Percentiles rank a stretch among this genome's conserved stretches.
Conservation (phyloP, 75 land plant species). For the Selaginella tamariscina region DNA sequence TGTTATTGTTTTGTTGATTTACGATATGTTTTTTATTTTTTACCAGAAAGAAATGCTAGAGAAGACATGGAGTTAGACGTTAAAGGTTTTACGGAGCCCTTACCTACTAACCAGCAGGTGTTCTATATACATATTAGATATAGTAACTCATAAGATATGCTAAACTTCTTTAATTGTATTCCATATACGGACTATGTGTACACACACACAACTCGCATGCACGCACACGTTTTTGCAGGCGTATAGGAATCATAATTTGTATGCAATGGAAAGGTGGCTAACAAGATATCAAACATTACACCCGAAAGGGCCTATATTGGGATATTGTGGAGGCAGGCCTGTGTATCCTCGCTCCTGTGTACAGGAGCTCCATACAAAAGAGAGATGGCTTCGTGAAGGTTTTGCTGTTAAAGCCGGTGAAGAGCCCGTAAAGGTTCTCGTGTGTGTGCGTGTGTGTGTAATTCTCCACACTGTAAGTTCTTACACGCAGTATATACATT, state of each 20-base stretch:
- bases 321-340: slow-evolving; percentile 75
- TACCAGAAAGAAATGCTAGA: slow-evolving; percentile 29
- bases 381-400: slow-evolving; percentile 84
- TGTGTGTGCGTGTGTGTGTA: too few species aligned
- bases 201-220: too few species aligned
- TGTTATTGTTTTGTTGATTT: too few species aligned
- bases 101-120: slow-evolving; percentile 96
- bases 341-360: slow-evolving; percentile 88
- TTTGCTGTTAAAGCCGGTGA: slow-evolving; percentile 58
- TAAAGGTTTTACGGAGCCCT: slow-evolving; percentile 72
- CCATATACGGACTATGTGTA: background rate
- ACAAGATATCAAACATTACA: slow-evolving; percentile 64
- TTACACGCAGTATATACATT: too few species aligned
- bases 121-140: too few species aligned
- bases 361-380: slow-evolving; percentile 54
- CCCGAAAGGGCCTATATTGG: slow-evolving; percentile 88
- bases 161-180: background rate
- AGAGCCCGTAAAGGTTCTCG: slow-evolving; percentile 80
- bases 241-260: slow-evolving; percentile 70
- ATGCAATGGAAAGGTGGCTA: slow-evolving; percentile 91
- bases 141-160: too few species aligned
- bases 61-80: slow-evolving; percentile 94
- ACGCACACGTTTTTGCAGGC: slow-evolving; percentile 42
- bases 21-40: background rate
- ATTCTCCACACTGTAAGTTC: too few species aligned